Percentiles rank a stretch among this genome's conserved stretches.
Evolutionary conservation across 1,284 basidiomycete species (phyloP).

Genomic region (Rhodofomes roseus): DNA sequence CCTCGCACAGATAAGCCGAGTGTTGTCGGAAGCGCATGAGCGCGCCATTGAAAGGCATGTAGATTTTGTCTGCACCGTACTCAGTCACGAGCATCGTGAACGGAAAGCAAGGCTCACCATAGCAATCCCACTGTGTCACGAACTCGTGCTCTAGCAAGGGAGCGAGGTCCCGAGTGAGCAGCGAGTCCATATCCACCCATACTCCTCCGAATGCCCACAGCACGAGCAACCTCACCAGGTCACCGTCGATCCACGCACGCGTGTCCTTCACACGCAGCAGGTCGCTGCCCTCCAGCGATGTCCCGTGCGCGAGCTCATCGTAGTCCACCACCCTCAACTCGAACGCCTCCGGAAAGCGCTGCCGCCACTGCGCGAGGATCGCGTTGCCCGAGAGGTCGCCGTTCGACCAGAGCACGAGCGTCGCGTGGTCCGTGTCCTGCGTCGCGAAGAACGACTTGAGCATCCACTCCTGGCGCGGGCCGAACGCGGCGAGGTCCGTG

Average conservation of each 20-base stretch:
- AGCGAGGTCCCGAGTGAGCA: slow-evolving; percentile 79
- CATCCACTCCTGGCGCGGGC: slow-evolving; percentile 80
- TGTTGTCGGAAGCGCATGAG: slow-evolving; percentile 86
- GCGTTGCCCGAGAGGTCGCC: slow-evolving; percentile 62
- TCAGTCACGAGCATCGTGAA: not conserved
- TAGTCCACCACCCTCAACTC: slow-evolving; percentile 69
- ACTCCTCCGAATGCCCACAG: slow-evolving; percentile 89
- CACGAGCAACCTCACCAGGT: slow-evolving; percentile 79
- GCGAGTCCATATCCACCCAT: slow-evolving; percentile 95
- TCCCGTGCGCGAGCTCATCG: slow-evolving; percentile 63
- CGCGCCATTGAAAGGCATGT: slow-evolving; percentile 86
- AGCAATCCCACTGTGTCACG: slow-evolving; percentile 96
- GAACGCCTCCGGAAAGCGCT: slow-evolving; percentile 67
- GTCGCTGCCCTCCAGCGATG: slow-evolving; percentile 63
- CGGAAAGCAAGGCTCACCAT: slow-evolving; percentile 54
- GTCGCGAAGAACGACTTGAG: slow-evolving; percentile 90
- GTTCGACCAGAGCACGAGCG: slow-evolving; percentile 86
- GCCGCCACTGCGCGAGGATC: slow-evolving; percentile 60
- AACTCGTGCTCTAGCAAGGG: slow-evolving; percentile 90
- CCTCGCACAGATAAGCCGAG: slow-evolving; percentile 93
- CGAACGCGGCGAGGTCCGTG: slow-evolving; percentile 75
- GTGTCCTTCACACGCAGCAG: slow-evolving; percentile 61
- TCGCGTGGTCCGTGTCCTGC: slow-evolving; percentile 63
- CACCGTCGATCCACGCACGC: slow-evolving; percentile 92
- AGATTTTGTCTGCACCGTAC: slow-evolving; percentile 66